Conservation (phyloP, 495 filamentous ascomycete species). For the Xylaria acuta region DNA sequence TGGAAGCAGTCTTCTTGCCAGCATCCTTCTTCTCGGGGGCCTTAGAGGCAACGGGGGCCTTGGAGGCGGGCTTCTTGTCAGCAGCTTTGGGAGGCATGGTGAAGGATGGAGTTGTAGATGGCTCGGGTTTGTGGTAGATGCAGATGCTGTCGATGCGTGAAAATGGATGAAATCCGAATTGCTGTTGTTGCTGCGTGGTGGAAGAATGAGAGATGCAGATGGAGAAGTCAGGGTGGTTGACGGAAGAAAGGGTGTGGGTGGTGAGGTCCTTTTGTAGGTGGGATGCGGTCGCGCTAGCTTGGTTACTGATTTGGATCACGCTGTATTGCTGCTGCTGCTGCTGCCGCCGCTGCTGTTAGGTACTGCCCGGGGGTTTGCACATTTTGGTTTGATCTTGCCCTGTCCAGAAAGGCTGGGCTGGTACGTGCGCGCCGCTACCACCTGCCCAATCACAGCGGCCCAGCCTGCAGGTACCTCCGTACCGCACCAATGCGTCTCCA, state of each 20-base stretch:
- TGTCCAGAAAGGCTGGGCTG: slow-evolving; percentile 19
- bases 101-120: slow-evolving; percentile 34
- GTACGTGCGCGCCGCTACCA: not conserved
- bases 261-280: slow-evolving; percentile 57
- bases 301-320: slow-evolving; percentile 52
- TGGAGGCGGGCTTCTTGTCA: slow-evolving; percentile 97
- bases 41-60: slow-evolving; percentile 86
- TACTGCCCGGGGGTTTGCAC: not conserved
- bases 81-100: slow-evolving; percentile 97
- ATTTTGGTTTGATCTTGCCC: slow-evolving; percentile 22
- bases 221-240: slow-evolving; percentile 53
- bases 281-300: slow-evolving; percentile 49
- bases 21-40: slow-evolving; percentile 98
- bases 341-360: too few relatives aligned
- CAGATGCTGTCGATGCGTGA: slow-evolving; percentile 41
- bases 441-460: slow-evolving; percentile 1
- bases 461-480: not conserved
- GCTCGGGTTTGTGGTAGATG: slow-evolving; percentile 23
- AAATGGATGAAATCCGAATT: slow-evolving; percentile 37
- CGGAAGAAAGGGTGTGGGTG: slow-evolving; percentile 55
- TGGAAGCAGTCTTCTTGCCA: slow-evolving; percentile 96
- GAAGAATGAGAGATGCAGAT: slow-evolving; percentile 49
- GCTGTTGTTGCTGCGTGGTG: slow-evolving; percentile 36
- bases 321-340: slow-evolving; percentile 12
- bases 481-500: slow-evolving; percentile 5